Base-by-base conservation (phyloP, 1,284 basidiomycete genomes). In the Heterobasidion annosum region DNA sequence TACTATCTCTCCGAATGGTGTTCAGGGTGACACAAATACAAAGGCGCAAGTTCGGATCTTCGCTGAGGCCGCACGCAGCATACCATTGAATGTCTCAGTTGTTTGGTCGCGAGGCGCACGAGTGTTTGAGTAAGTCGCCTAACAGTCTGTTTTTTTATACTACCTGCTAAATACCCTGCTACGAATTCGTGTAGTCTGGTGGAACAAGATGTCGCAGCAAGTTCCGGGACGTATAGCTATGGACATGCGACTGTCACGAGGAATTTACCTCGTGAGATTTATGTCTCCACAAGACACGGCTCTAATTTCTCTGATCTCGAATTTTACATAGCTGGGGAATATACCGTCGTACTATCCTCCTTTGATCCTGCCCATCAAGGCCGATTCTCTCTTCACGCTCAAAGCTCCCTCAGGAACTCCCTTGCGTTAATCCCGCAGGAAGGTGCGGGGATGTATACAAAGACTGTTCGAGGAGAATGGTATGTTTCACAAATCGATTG, bases 371-470 rank as follows among this genome's bases (percentile, higher is more conserved):
- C 75, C 6, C 78, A 85, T 57, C 70, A 74, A 2, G 91, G 89
- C 2, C 60, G 75, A 13, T 96, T 84, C 67, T 73, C 73, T 0
- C 67, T 97, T 19, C 71, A 71, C 18, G 68, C 91, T 2, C 82
- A 89, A 52, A 82, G 84, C 48, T 77, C 82, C 0, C 64, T 71
- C 18, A 77, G 79, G n/a, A 76, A 87, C 52, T 80, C 85, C 45
- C 69, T 94, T 55, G 83, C 81, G 58, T 72, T 85, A 1, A 95
- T 98, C 59, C 86, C 88, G 0, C 82, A 85, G 54, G 94, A 98
- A 69, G 93, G 93, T 0, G 91, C 93, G 0, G 94, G 94, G 0
- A 92, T 97, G 93, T 96, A 87, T 65, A 73, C 71, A 34, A 85
- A 90, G 58, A 67, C 75, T 0, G 60, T 89, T 3, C 75, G 71